Evolutionary conservation across 2,329 filamentous ascomycete species (phyloP).

Genomic region (Pseudogymnoascus sp.): DNA sequence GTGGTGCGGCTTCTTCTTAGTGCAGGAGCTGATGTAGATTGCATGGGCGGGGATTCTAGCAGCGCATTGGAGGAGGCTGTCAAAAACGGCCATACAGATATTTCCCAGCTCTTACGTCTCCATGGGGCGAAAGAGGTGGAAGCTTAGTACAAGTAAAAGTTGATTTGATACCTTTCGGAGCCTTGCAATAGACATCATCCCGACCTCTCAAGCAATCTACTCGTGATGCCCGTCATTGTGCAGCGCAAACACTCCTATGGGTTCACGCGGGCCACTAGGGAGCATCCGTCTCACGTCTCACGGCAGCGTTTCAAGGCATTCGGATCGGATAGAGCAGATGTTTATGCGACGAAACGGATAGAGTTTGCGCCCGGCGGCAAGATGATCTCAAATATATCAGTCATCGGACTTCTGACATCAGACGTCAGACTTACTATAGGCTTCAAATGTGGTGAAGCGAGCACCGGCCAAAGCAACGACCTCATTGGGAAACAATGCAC

Average conservation of each 20-base stretch:
- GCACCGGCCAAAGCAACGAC: background rate
- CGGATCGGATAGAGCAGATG: background rate
- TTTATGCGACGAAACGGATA: slow-evolving; percentile 8
- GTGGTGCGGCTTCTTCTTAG: slow-evolving; percentile 12
- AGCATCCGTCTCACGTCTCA: background rate
- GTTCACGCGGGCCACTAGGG: slow-evolving; percentile 13
- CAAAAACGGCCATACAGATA: background rate
- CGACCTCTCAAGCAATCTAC: background rate
- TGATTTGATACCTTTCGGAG: background rate
- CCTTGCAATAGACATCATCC: background rate
- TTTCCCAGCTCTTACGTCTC: background rate
- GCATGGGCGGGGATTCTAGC: background rate
- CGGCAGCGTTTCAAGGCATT: background rate
- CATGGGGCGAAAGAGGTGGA: background rate
- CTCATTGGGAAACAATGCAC: background rate
- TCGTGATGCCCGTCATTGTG: background rate
- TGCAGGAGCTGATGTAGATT: slow-evolving; percentile 9
- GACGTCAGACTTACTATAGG: background rate
- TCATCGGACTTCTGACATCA: background rate
- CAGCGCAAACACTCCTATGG: background rate
- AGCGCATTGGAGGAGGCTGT: slow-evolving; percentile 5
- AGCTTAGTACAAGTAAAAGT: background rate
- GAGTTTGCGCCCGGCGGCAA: slow-evolving; percentile 3
- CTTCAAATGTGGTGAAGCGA: background rate
- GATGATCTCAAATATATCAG: background rate